Percentiles rank a stretch among this genome's conserved stretches.
phyloP scores from a whole-genome alignment of 257 asterid species.

The Asclepias syriaca region DNA sequence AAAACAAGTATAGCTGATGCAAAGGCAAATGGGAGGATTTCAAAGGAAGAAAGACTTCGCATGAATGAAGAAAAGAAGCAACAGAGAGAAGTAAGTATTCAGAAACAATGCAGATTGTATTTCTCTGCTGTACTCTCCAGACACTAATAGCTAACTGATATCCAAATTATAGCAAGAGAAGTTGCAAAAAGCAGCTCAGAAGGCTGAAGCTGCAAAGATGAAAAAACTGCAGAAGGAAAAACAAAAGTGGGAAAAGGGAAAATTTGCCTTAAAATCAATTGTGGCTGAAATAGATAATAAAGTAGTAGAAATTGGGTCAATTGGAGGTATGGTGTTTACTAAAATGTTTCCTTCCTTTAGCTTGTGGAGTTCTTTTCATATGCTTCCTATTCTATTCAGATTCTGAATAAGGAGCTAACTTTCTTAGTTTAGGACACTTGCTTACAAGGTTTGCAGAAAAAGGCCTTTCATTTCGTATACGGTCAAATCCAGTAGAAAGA shows the following conservation, averaged over 20 bases:
- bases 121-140: slow-evolving; percentile 5
- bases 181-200: slow-evolving; percentile 72
- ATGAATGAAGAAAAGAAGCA: slow-evolving; percentile 73
- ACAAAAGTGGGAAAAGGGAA: slow-evolving; percentile 92
- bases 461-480: slow-evolving; percentile 64
- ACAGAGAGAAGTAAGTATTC: slow-evolving; percentile 62
- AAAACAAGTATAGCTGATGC: slow-evolving; percentile 32
- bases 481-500: slow-evolving; percentile 68
- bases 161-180: slow-evolving; percentile 60
- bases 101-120: slow-evolving; percentile 12
- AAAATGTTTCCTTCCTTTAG: slow-evolving; percentile 5
- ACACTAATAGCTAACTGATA: slow-evolving; percentile 16
- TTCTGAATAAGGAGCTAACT: slow-evolving; percentile 26
- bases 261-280: slow-evolving; percentile 73
- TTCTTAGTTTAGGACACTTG: slow-evolving; percentile 62
- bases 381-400: slow-evolving; percentile 20
- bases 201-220: slow-evolving; percentile 82
- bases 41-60: slow-evolving; percentile 74
- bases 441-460: slow-evolving; percentile 81
- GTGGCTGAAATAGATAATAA: slow-evolving; percentile 81
- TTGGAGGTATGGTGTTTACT: slow-evolving; percentile 60
- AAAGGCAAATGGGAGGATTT: slow-evolving; percentile 34
- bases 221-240: slow-evolving; percentile 62
- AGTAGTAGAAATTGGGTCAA: slow-evolving; percentile 69
- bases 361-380: background rate